Evolutionary conservation across 179 eudicot species (phyloP).

Genomic region (Patellifolia procumbens): DNA sequence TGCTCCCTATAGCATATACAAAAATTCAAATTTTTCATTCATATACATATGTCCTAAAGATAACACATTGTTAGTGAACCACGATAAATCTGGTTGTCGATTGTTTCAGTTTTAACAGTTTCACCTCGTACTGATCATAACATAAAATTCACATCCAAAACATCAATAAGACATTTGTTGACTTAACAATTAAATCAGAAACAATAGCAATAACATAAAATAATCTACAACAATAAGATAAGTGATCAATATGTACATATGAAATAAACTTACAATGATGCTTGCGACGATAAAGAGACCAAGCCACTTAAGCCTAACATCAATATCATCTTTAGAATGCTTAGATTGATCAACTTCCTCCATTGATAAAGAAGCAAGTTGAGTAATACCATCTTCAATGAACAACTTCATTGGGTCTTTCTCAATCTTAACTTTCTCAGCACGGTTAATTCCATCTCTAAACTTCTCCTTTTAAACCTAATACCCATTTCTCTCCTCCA

Average conservation of each 20-base stretch:
- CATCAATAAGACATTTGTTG: too few relatives aligned
- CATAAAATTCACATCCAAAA: too few relatives aligned
- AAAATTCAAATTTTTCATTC: neutral
- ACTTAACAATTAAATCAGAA: too few relatives aligned
- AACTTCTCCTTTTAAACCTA: slow-evolving; percentile 88
- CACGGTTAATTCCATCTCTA: slow-evolving; percentile 79
- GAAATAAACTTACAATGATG: slow-evolving; percentile 64
- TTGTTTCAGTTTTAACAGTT: too few relatives aligned
- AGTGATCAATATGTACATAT: too few relatives aligned
- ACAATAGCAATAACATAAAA: too few relatives aligned
- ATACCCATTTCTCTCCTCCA: slow-evolving; percentile 70
- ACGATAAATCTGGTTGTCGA: too few relatives aligned
- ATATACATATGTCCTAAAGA: neutral
- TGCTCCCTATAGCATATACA: neutral
- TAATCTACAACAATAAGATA: too few relatives aligned
- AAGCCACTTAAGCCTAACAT: slow-evolving; percentile 94
- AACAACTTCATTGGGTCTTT: slow-evolving; percentile 83
- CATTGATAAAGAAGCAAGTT: slow-evolving; percentile 56
- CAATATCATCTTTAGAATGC: slow-evolving; percentile 75
- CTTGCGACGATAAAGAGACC: slow-evolving; percentile 88
- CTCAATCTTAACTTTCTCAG: slow-evolving; percentile 83
- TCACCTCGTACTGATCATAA: too few relatives aligned
- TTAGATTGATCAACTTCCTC: slow-evolving; percentile 76
- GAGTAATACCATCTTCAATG: slow-evolving; percentile 63
- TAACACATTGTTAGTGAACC: too few relatives aligned